Percentiles rank a stretch among this genome's conserved stretches.
Conservation (phyloP, 1,139 yeast genomes). For the Hansenula sp. region DNA sequence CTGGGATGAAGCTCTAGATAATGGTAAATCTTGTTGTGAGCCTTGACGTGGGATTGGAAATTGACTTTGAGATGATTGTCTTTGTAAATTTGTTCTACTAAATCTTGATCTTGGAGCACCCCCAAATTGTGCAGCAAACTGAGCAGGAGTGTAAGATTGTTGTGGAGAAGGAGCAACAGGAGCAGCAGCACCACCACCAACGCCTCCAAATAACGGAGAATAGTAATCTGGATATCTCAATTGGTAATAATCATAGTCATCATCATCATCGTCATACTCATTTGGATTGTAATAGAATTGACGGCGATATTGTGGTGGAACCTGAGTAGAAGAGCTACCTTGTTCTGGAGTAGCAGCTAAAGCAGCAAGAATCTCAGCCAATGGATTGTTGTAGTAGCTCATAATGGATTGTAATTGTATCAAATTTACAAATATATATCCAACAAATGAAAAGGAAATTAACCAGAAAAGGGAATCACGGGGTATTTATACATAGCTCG, state of each 20-base stretch:
- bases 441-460: too few relatives aligned
- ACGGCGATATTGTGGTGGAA: too few relatives aligned
- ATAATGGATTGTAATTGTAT: too few relatives aligned
- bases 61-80: background rate
- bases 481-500: background rate
- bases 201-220: slow-evolving; percentile 9
- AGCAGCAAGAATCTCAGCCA: slow-evolving; percentile 1
- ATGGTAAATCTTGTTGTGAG: too few relatives aligned
- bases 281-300: background rate
- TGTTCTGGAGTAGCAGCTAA: background rate
- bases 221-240: slow-evolving; percentile 8
- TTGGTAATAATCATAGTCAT: slow-evolving; percentile 9
- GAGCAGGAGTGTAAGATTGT: background rate
- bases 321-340: background rate
- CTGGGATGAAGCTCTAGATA: background rate
- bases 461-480: background rate
- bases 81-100: too few relatives aligned
- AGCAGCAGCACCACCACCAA: background rate
- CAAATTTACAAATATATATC: too few relatives aligned
- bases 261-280: slow-evolving; percentile 15
- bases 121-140: background rate
- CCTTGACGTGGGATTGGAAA: background rate
- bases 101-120: background rate
- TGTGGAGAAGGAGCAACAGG: slow-evolving; percentile 2
- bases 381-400: background rate